Percentiles rank a stretch among this genome's conserved stretches.
phyloP scores from a whole-genome alignment of 306 rosid species.

The Arachis hypogaea region DNA sequence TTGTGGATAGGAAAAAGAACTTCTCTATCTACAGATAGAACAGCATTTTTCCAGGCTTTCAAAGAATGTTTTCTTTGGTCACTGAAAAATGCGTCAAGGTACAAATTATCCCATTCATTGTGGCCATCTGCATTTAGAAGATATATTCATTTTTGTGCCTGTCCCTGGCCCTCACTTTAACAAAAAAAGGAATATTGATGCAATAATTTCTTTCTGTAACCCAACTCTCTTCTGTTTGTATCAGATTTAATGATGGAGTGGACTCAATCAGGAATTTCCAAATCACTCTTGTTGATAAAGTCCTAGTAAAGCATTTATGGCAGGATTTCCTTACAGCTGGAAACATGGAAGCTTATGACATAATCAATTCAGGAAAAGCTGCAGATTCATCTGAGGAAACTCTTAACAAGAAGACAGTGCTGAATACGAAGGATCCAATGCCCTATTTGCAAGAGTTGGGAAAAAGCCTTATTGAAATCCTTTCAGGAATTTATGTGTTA shows the following conservation, averaged over 20 bases:
- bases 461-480: slow-evolving; percentile 69
- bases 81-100: slow-evolving; percentile 82
- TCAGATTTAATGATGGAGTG: slow-evolving; percentile 67
- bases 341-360: slow-evolving; percentile 51
- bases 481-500: slow-evolving; percentile 58
- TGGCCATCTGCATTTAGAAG: slow-evolving; percentile 19
- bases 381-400: slow-evolving; percentile 50
- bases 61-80: slow-evolving; percentile 91
- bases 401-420: slow-evolving; percentile 47
- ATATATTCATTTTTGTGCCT: slow-evolving; percentile 20
- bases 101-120: slow-evolving; percentile 34
- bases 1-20: slow-evolving; percentile 80
- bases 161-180: slow-evolving; percentile 12
- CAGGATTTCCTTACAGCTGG: slow-evolving; percentile 56
- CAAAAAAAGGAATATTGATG: slow-evolving; percentile 14
- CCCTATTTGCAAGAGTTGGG: slow-evolving; percentile 78
- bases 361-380: slow-evolving; percentile 43
- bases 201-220: slow-evolving; percentile 33
- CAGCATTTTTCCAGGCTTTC: slow-evolving; percentile 72
- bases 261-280: slow-evolving; percentile 59
- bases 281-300: slow-evolving; percentile 58
- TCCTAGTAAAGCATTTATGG: slow-evolving; percentile 81
- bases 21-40: slow-evolving; percentile 61
- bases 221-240: slow-evolving; percentile 38
- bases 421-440: slow-evolving; percentile 50